phyloP scores from a whole-genome alignment of 768 basidiomycete genomes.

The Leucocoprinus leucothites region DNA sequence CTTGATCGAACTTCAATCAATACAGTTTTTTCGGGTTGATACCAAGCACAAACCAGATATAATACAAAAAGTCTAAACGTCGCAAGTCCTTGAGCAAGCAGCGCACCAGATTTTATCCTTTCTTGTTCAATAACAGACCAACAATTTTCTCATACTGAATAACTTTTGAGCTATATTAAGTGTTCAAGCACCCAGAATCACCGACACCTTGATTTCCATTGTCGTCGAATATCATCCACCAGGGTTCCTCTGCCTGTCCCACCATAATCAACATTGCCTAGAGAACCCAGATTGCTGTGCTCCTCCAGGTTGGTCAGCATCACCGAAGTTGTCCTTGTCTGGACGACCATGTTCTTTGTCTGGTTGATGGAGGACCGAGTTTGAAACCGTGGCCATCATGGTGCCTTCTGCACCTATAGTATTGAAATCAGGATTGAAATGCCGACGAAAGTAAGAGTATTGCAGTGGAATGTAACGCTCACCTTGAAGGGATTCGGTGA shows the following conservation, averaged over 20 bases:
- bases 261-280: constrained; percentile 31
- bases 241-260: no score
- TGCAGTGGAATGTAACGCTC: constrained; percentile 15
- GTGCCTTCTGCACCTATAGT: constrained; percentile 19
- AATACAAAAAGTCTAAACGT: no score
- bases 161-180: no score
- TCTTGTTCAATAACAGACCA: no score
- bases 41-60: no score
- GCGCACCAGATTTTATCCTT: no score
- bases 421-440: neutral
- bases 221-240: neutral
- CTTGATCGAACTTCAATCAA: no score
- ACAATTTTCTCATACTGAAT: no score
- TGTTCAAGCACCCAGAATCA: no score
- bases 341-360: constrained; percentile 41
- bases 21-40: no score
- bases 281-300: constrained; percentile 33
- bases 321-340: constrained; percentile 36
- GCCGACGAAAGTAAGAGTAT: neutral
- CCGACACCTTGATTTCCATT: no score
- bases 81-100: no score
- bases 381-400: constrained; percentile 22
- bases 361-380: constrained; percentile 28
- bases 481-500: constrained; percentile 46
- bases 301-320: constrained; percentile 20